phyloP scores from a whole-genome alignment of 495 filamentous ascomycete species.

The Daldinia caldariorum region DNA sequence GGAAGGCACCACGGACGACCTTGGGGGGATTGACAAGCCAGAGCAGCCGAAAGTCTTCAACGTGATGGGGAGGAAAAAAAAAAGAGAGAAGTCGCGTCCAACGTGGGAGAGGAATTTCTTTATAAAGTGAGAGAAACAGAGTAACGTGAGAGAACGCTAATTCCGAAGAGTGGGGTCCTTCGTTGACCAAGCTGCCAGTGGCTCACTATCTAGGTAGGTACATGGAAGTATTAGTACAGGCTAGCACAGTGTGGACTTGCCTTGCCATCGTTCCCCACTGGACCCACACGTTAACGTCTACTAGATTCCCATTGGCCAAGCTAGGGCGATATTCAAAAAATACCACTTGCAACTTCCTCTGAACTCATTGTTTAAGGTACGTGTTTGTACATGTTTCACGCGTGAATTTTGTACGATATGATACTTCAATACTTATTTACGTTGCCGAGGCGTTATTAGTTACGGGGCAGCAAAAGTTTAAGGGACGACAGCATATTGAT shows the following conservation, averaged over 20 bases:
- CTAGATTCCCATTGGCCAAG: constrained; percentile 36
- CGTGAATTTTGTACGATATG: constrained; percentile 27
- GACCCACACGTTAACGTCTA: constrained; percentile 14
- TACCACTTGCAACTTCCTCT: constrained; percentile 15
- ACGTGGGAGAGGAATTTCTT: constrained; percentile 46
- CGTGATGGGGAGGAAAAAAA: constrained; percentile 47
- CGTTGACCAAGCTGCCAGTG: constrained; percentile 38
- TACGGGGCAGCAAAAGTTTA: not conserved
- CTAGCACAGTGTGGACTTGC: constrained; percentile 34
- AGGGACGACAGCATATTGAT: not conserved
- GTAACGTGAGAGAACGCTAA: constrained; percentile 42
- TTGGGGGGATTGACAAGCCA: constrained; percentile 48
- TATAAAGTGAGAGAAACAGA: constrained; percentile 45
- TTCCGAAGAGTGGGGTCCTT: constrained; percentile 40
- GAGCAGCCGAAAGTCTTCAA: constrained; percentile 49
- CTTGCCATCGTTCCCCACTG: constrained; percentile 23
- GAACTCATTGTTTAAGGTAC: constrained; percentile 21
- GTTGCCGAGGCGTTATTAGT: constrained; percentile 1
- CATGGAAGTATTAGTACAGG: constrained; percentile 37
- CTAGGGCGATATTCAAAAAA: constrained; percentile 29
- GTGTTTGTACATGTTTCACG: constrained; percentile 18
- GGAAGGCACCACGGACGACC: constrained; percentile 50
- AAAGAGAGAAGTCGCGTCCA: constrained; percentile 45
- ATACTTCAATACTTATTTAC: not conserved
- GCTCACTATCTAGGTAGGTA: too few species aligned